Conservation (phyloP, 2,329 filamentous ascomycete species). For the Orbilia ellipsospora region DNA sequence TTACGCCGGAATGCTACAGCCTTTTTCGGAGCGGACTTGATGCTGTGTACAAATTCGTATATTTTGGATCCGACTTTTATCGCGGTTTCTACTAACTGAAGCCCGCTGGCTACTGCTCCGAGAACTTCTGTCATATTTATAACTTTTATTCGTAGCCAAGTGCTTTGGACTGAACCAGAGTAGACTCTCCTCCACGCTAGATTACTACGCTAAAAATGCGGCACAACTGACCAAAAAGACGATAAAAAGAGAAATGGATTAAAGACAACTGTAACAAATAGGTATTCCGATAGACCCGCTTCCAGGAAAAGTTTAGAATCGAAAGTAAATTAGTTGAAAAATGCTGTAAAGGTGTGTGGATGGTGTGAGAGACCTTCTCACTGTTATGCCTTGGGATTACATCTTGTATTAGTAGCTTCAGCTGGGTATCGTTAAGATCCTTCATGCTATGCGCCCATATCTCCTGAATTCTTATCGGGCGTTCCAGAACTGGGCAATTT, state of each 20-base stretch:
- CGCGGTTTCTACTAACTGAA: constrained; percentile 31
- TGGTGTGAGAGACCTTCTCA: background rate
- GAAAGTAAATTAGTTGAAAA: constrained; percentile 13
- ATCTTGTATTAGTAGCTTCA: constrained; percentile 28
- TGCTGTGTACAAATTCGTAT: constrained; percentile 28
- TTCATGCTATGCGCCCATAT: too few species aligned
- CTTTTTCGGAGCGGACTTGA: constrained; percentile 31
- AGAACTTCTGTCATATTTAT: constrained; percentile 47
- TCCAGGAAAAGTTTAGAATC: constrained; percentile 13
- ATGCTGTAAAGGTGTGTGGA: background rate
- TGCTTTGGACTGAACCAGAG: too few species aligned
- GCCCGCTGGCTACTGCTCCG: constrained; percentile 29
- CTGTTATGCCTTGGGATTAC: background rate
- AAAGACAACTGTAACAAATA: constrained; percentile 1
- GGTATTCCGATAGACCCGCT: constrained; percentile 18
- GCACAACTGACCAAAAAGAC: background rate
- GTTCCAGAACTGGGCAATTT: too few species aligned
- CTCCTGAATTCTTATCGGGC: too few species aligned
- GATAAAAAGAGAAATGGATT: constrained; percentile 1
- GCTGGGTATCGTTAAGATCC: too few species aligned
- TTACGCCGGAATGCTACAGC: constrained; percentile 11
- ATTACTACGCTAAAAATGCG: background rate
- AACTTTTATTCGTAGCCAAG: background rate
- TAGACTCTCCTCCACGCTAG: background rate
- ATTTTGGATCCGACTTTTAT: constrained; percentile 29